These are phyloP conservation scores for Nitzschia sp. DNA, from an alignment of 108 stramenopile genomes.

Conservation along the genomic window DNA sequence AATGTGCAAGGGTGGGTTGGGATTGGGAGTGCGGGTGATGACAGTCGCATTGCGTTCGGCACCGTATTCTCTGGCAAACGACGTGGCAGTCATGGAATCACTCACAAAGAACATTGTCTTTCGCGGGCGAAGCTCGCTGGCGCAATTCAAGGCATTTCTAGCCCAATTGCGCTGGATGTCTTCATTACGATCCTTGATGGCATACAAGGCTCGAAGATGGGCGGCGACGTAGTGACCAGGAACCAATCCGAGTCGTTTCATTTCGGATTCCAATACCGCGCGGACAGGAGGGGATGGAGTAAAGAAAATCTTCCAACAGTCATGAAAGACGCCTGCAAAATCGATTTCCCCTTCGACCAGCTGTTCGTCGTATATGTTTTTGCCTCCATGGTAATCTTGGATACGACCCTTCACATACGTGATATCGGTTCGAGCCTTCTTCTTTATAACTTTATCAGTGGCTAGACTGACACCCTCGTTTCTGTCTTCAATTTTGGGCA, in stretches of 20 bases:
- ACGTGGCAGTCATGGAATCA: conserved; percentile 24
- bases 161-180: conserved; percentile 10
- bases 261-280: conserved; percentile 8
- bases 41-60: background rate
- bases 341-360: conserved; percentile 8
- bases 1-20: conserved; percentile 26
- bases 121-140: conserved; percentile 23
- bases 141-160: conserved; percentile 44
- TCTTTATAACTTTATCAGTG: background rate
- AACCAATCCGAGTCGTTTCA: conserved; percentile 26
- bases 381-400: conserved; percentile 22
- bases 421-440: background rate
- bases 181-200: background rate
- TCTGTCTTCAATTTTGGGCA: background rate
- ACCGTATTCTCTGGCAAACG: conserved; percentile 13
- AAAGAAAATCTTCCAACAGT: conserved; percentile 36
- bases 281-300: conserved; percentile 41
- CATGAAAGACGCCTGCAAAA: conserved; percentile 31
- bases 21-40: conserved; percentile 5
- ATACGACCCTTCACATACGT: conserved; percentile 16
- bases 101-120: conserved; percentile 37
- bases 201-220: conserved; percentile 48
- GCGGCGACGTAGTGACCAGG: conserved; percentile 39
- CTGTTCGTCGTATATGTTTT: background rate
- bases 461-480: background rate